Evolutionary conservation across 139 green algal genomes (phyloP).

Genomic region (Nannochloris sp.): DNA sequence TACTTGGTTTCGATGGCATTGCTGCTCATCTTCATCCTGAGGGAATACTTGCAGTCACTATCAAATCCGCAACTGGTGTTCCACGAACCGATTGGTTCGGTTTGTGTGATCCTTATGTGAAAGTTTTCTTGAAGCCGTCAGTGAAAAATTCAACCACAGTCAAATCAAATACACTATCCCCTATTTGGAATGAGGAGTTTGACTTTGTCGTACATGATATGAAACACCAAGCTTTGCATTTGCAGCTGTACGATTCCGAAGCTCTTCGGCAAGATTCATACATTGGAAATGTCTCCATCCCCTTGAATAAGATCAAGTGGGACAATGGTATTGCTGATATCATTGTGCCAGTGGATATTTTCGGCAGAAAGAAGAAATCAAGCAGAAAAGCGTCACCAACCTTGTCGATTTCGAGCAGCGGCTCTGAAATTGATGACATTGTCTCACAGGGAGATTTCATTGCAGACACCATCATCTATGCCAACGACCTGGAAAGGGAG

Average conservation of each 20-base stretch:
- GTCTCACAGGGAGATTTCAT: too few relatives aligned
- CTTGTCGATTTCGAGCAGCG: too few relatives aligned
- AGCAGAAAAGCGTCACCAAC: too few relatives aligned
- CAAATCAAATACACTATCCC: slow-evolving; percentile 10
- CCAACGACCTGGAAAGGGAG: too few relatives aligned
- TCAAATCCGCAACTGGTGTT: slow-evolving; percentile 11
- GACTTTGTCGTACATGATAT: slow-evolving; percentile 21
- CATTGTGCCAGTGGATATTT: too few relatives aligned
- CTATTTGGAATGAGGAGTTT: slow-evolving; percentile 22
- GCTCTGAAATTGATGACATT: too few relatives aligned
- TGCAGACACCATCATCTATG: too few relatives aligned
- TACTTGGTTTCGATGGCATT: not conserved
- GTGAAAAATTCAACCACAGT: slow-evolving; percentile 10
- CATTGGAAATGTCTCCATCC: too few relatives aligned
- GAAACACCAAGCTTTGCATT: slow-evolving; percentile 6
- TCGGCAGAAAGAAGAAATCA: too few relatives aligned
- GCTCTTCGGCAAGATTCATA: too few relatives aligned
- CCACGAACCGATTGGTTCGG: slow-evolving; percentile 24
- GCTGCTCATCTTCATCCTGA: slow-evolving; percentile 5
- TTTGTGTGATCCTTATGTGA: slow-evolving; percentile 14
- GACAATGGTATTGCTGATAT: too few relatives aligned
- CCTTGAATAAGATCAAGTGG: too few relatives aligned
- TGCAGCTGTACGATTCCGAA: slow-evolving; percentile 13
- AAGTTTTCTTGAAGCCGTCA: slow-evolving; percentile 13
- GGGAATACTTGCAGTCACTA: slow-evolving; percentile 19